Conservation (phyloP, 352 stramenopile genomes). For the Elongisporangium anandrum region DNA sequence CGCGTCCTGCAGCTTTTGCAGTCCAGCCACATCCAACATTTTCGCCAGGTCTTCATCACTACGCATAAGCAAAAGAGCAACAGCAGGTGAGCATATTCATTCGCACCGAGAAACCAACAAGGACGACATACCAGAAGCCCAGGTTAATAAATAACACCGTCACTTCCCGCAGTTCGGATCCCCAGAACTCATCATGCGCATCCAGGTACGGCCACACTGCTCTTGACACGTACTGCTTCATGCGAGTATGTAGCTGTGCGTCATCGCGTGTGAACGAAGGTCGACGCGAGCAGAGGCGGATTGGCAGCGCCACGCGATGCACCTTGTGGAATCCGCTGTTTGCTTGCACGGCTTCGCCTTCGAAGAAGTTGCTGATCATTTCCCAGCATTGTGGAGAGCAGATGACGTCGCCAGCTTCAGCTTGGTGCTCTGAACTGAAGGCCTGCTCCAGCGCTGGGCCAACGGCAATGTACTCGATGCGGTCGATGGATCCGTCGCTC, state of each 20-base stretch:
- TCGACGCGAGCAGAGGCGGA: slow-evolving; percentile 64
- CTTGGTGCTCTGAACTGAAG: slow-evolving; percentile 86
- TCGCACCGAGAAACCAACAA: neutral
- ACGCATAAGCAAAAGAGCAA: slow-evolving; percentile 1
- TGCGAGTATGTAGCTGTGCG: slow-evolving; percentile 70
- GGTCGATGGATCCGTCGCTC: slow-evolving; percentile 67
- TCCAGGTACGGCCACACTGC: slow-evolving; percentile 91
- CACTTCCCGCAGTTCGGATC: slow-evolving; percentile 87
- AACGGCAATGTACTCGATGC: slow-evolving; percentile 91
- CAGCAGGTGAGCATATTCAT: neutral
- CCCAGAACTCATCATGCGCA: slow-evolving; percentile 91
- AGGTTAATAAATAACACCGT: slow-evolving; percentile 94
- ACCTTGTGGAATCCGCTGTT: slow-evolving; percentile 56
- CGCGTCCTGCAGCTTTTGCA: slow-evolving; percentile 73
- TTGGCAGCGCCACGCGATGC: slow-evolving; percentile 39
- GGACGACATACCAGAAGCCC: slow-evolving; percentile 66
- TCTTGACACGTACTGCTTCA: slow-evolving; percentile 90
- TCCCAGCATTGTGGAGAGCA: slow-evolving; percentile 82
- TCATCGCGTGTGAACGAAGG: slow-evolving; percentile 79
- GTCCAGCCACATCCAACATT: slow-evolving; percentile 64
- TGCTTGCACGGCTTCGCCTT: slow-evolving; percentile 29
- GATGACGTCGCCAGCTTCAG: slow-evolving; percentile 87
- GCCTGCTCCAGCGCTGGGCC: slow-evolving; percentile 89
- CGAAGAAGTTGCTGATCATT: slow-evolving; percentile 61
- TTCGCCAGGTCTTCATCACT: slow-evolving; percentile 73